These are phyloP conservation scores for Pelomyxa schiedti DNA, from an alignment of 78 protist species.

Conservation along the genomic window DNA sequence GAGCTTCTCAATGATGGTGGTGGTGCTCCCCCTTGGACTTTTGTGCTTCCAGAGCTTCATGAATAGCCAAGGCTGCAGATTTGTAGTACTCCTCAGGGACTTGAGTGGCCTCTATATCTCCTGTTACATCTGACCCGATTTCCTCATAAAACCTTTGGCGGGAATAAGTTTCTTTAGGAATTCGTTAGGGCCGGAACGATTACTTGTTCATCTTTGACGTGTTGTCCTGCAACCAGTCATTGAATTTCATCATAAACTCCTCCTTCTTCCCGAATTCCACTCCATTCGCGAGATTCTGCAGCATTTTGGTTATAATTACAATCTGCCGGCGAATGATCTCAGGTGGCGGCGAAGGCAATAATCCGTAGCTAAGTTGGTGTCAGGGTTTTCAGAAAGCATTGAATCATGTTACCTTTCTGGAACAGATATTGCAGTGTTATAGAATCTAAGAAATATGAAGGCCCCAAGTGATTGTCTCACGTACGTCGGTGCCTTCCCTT, in stretches of 20 bases:
- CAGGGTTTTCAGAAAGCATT: not conserved
- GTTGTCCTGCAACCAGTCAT: not conserved
- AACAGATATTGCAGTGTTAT: not conserved
- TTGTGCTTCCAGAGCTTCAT: no score
- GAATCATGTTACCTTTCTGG: not conserved
- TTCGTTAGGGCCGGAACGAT: no score
- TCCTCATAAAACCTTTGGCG: no score
- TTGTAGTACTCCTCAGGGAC: no score
- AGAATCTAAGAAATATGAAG: not conserved
- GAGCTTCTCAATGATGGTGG: no score
- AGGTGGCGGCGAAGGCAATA: not conserved
- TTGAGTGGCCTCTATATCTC: no score
- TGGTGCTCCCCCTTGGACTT: no score
- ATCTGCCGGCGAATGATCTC: not conserved
- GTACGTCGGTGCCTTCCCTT: not conserved
- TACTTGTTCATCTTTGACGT: no score
- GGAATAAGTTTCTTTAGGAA: no score
- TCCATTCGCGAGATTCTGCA: not conserved
- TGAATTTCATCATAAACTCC: not conserved
- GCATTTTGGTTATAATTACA: not conserved
- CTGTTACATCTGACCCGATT: no score
- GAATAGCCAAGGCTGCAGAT: no score
- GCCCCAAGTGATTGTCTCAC: not conserved
- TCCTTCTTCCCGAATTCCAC: not conserved
- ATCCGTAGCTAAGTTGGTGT: not conserved